Percentiles rank a stretch among this genome's conserved stretches.
phyloP scores from a whole-genome alignment of 345 rosid genomes.

The Acer yangbiense region DNA sequence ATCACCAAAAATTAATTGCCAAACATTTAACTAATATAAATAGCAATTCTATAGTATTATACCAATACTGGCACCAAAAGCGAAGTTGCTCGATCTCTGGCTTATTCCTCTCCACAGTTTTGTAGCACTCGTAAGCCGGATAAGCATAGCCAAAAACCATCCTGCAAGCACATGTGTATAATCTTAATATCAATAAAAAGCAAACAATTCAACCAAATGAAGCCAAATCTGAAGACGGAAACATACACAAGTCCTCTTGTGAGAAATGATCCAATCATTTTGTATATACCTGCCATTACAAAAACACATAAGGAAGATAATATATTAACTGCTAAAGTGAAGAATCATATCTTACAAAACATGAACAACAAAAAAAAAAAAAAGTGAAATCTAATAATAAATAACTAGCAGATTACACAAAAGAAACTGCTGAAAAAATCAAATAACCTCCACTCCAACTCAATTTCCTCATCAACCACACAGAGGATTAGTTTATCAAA shows the following conservation, averaged over 20 bases:
- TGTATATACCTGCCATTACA: constrained; percentile 21
- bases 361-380: background rate
- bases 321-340: background rate
- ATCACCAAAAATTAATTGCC: background rate
- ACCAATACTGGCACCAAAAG: constrained; percentile 77
- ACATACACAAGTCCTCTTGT: constrained; percentile 53
- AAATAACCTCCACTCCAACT: background rate
- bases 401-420: constrained; percentile 5
- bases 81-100: constrained; percentile 66
- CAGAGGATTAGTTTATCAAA: background rate
- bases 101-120: constrained; percentile 56
- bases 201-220: background rate
- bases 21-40: background rate
- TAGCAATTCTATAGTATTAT: constrained; percentile 8
- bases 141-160: constrained; percentile 62
- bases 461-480: constrained; percentile 17
- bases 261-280: constrained; percentile 59
- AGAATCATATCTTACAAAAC: background rate
- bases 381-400: background rate
- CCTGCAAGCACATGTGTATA: constrained; percentile 28
- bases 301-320: background rate
- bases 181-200: background rate
- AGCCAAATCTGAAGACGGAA: background rate
- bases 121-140: constrained; percentile 71
- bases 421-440: constrained; percentile 15